phyloP scores from a whole-genome alignment of 306 rosid genomes.

The Quercus dentata region DNA sequence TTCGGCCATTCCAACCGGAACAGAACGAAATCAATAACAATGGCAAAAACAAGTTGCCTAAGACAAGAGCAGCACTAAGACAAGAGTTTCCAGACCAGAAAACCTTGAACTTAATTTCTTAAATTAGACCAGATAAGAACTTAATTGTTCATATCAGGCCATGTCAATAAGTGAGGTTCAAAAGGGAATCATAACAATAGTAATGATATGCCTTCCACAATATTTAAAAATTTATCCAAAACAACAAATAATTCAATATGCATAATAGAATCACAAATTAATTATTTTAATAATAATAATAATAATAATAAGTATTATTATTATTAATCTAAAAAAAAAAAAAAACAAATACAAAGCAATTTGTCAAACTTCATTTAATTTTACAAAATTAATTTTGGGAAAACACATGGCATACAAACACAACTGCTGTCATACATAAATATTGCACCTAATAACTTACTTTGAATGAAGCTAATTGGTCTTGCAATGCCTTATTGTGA shows the following conservation, averaged over 20 bases:
- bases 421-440: background rate
- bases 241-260: background rate
- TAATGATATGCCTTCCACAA: constrained; percentile 2
- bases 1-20: too few species aligned
- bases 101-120: background rate
- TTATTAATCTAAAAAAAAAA: too few species aligned
- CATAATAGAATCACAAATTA: background rate
- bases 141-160: background rate
- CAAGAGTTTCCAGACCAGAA: background rate
- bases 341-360: background rate
- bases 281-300: background rate
- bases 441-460: constrained; percentile 32
- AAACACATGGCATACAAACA: background rate
- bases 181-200: background rate
- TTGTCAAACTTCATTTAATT: background rate
- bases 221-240: background rate
- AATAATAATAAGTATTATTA: too few species aligned
- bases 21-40: too few species aligned
- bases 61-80: background rate
- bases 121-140: background rate
- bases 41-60: background rate
- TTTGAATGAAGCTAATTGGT: constrained; percentile 59
- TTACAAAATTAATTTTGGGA: background rate
- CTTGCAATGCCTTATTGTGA: constrained; percentile 75
- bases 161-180: background rate